These are phyloP conservation scores for Taphrina communis DNA, from an alignment of 1,139 yeast genomes.

Conservation along the genomic window DNA sequence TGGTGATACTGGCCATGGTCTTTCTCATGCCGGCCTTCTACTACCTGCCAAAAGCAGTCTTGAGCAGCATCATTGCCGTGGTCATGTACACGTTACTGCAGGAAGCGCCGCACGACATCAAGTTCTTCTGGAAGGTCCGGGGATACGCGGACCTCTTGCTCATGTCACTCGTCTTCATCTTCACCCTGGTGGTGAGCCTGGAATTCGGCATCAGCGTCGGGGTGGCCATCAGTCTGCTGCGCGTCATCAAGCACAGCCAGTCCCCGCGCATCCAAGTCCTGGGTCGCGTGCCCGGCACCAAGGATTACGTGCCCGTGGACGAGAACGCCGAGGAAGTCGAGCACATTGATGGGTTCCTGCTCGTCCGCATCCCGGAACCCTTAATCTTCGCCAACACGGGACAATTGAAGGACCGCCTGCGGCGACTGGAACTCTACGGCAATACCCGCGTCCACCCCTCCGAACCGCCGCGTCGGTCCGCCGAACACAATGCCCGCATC, in stretches of 20 bases:
- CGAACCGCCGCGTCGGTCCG: conserved; percentile 40
- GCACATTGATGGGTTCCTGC: conserved; percentile 82
- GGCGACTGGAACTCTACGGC: conserved; percentile 82
- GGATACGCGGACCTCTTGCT: conserved; percentile 82
- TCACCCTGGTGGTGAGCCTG: conserved; percentile 81
- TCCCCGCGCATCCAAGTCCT: conserved; percentile 86
- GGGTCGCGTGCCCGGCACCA: conserved; percentile 80
- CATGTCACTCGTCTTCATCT: conserved; percentile 69
- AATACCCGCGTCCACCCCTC: conserved; percentile 79
- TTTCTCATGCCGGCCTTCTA: conserved; percentile 69
- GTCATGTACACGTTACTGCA: conserved; percentile 81
- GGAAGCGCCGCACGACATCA: conserved; percentile 82
- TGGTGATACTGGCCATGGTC: conserved; percentile 69
- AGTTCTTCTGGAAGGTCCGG: conserved; percentile 71
- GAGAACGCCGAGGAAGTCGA: conserved; percentile 56
- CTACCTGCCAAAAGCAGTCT: conserved; percentile 77
- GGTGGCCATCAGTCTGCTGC: conserved; percentile 73
- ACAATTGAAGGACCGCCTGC: conserved; percentile 75
- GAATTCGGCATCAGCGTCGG: conserved; percentile 92
- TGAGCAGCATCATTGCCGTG: conserved; percentile 78
- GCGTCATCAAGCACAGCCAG: conserved; percentile 85
- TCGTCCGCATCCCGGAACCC: conserved; percentile 90
- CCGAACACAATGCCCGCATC: conserved; percentile 35
- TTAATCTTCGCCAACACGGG: conserved; percentile 88
- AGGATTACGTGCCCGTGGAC: conserved; percentile 53